phyloP scores from a whole-genome alignment of 2,329 filamentous ascomycete genomes.

The Boeremia exigua region DNA sequence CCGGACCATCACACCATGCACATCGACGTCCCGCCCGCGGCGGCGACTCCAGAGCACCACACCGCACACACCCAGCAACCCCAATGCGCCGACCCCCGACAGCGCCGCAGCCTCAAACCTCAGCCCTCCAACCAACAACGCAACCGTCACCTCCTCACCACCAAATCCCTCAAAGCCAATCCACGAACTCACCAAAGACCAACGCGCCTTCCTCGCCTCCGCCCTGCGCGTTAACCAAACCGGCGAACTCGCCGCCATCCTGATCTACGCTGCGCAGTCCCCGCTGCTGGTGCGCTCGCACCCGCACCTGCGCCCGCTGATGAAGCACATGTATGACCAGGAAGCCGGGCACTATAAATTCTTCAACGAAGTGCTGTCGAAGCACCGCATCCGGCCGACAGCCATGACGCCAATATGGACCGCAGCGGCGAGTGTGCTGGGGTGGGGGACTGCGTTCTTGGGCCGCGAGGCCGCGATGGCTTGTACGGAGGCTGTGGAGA shows the following conservation, averaged over 20 bases:
- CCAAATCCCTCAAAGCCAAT: conserved; percentile 20
- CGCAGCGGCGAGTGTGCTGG: conserved; percentile 76
- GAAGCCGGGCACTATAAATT: conserved; percentile 85
- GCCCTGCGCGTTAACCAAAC: conserved; percentile 92
- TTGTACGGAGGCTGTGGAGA: conserved; percentile 97
- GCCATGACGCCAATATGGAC: conserved; percentile 93
- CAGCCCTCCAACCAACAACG: conserved; percentile 8
- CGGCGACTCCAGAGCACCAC: conserved; percentile 17
- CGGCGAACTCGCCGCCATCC: conserved; percentile 92
- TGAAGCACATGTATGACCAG: conserved; percentile 98
- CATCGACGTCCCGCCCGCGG: conserved; percentile 1
- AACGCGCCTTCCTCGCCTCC: conserved; percentile 48
- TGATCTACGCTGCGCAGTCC: conserved; percentile 91
- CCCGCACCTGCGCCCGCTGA: conserved; percentile 85
- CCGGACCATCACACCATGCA: conserved; percentile 19
- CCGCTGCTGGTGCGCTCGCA: conserved; percentile 79
- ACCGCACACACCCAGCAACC: neutral
- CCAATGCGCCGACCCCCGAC: conserved; percentile 1
- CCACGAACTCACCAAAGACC: conserved; percentile 38
- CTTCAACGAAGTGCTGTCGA: conserved; percentile 83
- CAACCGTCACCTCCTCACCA: conserved; percentile 9
- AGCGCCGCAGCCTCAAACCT: neutral
- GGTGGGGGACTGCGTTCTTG: conserved; percentile 88
- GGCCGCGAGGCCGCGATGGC: conserved; percentile 97
- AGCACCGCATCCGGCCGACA: conserved; percentile 89